Percentiles rank a stretch among this genome's conserved stretches.
Conservation (phyloP, 805 yeast genomes). For the Metschnikowia hibisci region DNA sequence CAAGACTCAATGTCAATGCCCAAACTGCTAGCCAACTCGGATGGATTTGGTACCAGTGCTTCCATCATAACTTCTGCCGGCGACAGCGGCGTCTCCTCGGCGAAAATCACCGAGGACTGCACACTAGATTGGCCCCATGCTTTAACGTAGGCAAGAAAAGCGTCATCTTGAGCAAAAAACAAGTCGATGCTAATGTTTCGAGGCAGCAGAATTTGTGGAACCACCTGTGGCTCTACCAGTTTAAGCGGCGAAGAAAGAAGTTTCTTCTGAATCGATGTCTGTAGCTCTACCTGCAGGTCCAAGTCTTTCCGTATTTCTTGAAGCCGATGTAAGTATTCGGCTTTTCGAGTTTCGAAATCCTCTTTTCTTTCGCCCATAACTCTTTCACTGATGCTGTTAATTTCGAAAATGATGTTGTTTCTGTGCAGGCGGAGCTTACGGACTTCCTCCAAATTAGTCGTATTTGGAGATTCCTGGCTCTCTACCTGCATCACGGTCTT, state of each 20-base stretch:
- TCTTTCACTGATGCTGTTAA: constrained; percentile 32
- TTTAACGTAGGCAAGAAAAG: constrained; percentile 9
- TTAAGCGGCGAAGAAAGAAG: neutral
- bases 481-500: constrained; percentile 11
- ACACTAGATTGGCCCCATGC: constrained; percentile 13
- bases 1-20: constrained; percentile 23
- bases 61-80: neutral
- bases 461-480: neutral
- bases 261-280: constrained; percentile 14
- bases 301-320: constrained; percentile 21
- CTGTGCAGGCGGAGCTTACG: constrained; percentile 19
- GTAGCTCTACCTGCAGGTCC: constrained; percentile 27
- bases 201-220: constrained; percentile 3
- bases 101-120: neutral
- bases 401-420: constrained; percentile 26
- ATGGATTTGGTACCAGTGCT: neutral
- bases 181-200: constrained; percentile 6
- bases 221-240: neutral
- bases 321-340: constrained; percentile 22
- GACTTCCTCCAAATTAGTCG: neutral
- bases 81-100: neutral
- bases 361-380: constrained; percentile 23
- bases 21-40: constrained; percentile 19
- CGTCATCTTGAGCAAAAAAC: constrained; percentile 8
- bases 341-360: constrained; percentile 24